A percentile compares a stretch with the other conserved stretches of the same genome.
Evolutionary conservation across 208 protist species (phyloP).

Genomic region (Wallacemonas rigidus): DNA sequence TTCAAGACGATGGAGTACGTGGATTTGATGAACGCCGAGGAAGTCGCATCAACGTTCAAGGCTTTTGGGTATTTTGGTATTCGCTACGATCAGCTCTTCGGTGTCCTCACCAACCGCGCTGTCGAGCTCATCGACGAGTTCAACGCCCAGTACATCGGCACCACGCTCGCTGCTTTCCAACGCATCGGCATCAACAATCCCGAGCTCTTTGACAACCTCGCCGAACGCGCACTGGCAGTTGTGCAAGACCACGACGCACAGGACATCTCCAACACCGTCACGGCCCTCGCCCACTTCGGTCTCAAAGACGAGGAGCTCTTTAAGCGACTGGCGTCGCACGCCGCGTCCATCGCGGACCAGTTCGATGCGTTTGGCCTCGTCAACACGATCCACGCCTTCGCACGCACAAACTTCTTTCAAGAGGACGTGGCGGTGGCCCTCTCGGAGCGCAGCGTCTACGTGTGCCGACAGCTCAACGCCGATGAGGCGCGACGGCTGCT

Average conservation of each 20-base stretch:
- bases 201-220: conserved; percentile 92
- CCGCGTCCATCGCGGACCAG: conserved; percentile 84
- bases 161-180: conserved; percentile 88
- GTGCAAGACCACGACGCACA: conserved; percentile 89
- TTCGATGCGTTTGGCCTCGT: conserved; percentile 82
- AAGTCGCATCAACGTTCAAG: conserved; percentile 89
- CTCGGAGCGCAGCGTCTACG: conserved; percentile 82
- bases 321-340: conserved; percentile 86
- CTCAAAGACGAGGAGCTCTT: conserved; percentile 93
- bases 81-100: conserved; percentile 92
- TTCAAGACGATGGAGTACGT: conserved; percentile 92
- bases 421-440: conserved; percentile 89
- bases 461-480: conserved; percentile 84
- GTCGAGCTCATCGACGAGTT: conserved; percentile 93
- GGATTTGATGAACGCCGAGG: conserved; percentile 91
- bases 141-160: conserved; percentile 91
- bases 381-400: conserved; percentile 89
- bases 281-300: conserved; percentile 90
- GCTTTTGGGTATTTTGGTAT: conserved; percentile 90
- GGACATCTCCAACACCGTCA: conserved; percentile 85
- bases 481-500: conserved; percentile 78
- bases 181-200: conserved; percentile 93
- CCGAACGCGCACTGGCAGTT: conserved; percentile 87
- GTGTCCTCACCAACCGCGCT: conserved; percentile 91
- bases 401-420: conserved; percentile 87